phyloP scores from a whole-genome alignment of 768 basidiomycete species.

The Leccinum boreale region DNA sequence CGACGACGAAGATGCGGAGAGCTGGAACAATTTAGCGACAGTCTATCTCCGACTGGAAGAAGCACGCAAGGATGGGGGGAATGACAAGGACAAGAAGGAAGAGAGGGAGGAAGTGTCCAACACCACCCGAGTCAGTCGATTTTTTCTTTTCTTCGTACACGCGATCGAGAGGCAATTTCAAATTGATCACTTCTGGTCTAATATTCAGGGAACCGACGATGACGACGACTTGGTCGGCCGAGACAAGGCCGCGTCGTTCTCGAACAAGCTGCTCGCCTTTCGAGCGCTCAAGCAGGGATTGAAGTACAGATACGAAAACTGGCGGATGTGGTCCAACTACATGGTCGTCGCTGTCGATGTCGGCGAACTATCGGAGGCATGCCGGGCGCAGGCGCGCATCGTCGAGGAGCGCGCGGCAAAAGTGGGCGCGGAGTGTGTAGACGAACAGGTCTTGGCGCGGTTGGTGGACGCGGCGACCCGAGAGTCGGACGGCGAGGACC shows the following conservation, averaged over 20 bases:
- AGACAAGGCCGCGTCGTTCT: slow-evolving; percentile 47
- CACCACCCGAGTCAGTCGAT: slow-evolving; percentile 9
- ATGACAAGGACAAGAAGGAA: slow-evolving; percentile 21
- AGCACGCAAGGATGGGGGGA: slow-evolving; percentile 18
- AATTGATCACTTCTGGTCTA: neutral
- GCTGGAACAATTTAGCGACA: slow-evolving; percentile 96
- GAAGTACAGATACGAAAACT: slow-evolving; percentile 80
- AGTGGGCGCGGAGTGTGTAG: slow-evolving; percentile 57
- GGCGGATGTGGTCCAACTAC: slow-evolving; percentile 99
- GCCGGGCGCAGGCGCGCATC: slow-evolving; percentile 76
- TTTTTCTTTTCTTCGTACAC: neutral
- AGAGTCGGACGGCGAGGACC: slow-evolving; percentile 32
- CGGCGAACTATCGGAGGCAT: slow-evolving; percentile 86
- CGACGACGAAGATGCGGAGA: slow-evolving; percentile 96
- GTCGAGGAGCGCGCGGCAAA: slow-evolving; percentile 54
- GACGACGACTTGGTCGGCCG: neutral
- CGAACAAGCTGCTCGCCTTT: slow-evolving; percentile 86
- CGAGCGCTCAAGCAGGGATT: slow-evolving; percentile 90
- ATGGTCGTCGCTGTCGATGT: slow-evolving; percentile 92
- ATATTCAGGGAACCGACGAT: slow-evolving; percentile 16
- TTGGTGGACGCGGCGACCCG: slow-evolving; percentile 85
- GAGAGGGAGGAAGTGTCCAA: slow-evolving; percentile 26
- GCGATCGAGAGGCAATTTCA: neutral
- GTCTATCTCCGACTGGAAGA: slow-evolving; percentile 84
- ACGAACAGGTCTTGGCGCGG: slow-evolving; percentile 84